phyloP scores from a whole-genome alignment of 768 basidiomycete genomes.

The Cubamyces lactineus region DNA sequence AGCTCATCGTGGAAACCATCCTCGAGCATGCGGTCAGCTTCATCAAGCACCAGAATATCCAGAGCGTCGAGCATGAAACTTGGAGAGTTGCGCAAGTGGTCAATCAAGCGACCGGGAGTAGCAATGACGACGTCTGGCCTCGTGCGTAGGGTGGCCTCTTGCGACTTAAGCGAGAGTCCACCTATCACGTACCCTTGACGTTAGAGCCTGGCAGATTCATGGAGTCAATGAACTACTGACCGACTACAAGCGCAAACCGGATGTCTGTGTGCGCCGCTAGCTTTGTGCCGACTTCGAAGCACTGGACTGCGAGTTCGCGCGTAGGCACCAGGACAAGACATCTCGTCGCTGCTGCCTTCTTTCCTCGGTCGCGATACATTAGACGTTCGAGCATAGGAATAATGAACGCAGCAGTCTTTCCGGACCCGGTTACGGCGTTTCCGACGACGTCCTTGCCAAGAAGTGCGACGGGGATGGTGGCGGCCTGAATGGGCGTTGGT shows the following conservation, averaged over 20 bases:
- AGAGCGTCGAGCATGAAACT: slow-evolving; percentile 91
- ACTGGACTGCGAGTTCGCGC: slow-evolving; percentile 94
- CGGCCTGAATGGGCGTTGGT: slow-evolving; percentile 95
- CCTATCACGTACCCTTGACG: slow-evolving; percentile 48
- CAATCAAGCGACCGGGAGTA: slow-evolving; percentile 91
- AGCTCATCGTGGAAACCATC: slow-evolving; percentile 97
- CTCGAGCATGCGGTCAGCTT: slow-evolving; percentile 96
- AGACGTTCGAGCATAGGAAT: slow-evolving; percentile 94
- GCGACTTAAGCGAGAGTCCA: slow-evolving; percentile 91
- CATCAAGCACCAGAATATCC: slow-evolving; percentile 93
- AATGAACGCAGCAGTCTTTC: slow-evolving; percentile 97
- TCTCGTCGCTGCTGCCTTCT: slow-evolving; percentile 81
- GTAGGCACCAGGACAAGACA: slow-evolving; percentile 95
- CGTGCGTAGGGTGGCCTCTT: slow-evolving; percentile 82
- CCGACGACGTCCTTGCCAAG: slow-evolving; percentile 96
- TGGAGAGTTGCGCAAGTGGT: slow-evolving; percentile 95
- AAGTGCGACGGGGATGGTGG: slow-evolving; percentile 91
- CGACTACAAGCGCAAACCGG: slow-evolving; percentile 88
- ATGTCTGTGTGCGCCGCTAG: slow-evolving; percentile 88
- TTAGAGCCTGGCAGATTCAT: slow-evolving; percentile 2
- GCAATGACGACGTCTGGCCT: slow-evolving; percentile 95
- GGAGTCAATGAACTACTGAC: slow-evolving; percentile 42
- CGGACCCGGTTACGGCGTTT: slow-evolving; percentile 94
- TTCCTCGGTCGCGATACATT: slow-evolving; percentile 88
- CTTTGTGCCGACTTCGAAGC: slow-evolving; percentile 87